Conservation (phyloP, 192 early-diverging fungal species). For the Dissophora ornata region DNA sequence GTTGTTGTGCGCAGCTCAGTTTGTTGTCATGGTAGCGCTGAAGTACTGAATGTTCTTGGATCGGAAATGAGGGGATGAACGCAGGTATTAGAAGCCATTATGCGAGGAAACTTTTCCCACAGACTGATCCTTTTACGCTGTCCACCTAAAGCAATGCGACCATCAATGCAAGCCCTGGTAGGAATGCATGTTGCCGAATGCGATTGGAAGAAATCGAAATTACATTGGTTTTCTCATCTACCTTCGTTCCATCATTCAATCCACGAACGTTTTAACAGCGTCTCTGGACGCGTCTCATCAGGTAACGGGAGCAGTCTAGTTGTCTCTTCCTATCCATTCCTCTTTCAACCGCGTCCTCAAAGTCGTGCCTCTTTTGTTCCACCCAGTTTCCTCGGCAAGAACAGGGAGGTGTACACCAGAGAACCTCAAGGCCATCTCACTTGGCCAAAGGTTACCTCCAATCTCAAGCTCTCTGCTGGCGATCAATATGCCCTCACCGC, state of each 20-base stretch:
- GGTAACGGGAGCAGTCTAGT: constrained; percentile 15
- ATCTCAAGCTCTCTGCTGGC: neutral
- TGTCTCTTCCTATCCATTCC: neutral
- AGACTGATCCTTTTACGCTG: too few relatives aligned
- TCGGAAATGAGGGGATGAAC: too few relatives aligned
- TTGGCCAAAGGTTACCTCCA: constrained; percentile 28
- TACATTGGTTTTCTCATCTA: too few relatives aligned
- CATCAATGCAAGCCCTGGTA: constrained; percentile 10
- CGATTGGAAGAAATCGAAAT: neutral
- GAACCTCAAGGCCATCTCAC: constrained; percentile 40
- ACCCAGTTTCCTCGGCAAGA: constrained; percentile 61
- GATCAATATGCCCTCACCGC: constrained; percentile 43
- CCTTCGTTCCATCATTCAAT: neutral
- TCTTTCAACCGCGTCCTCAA: too few relatives aligned
- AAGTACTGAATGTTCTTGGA: too few relatives aligned
- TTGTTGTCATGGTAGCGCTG: too few relatives aligned
- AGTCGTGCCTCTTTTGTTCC: too few relatives aligned
- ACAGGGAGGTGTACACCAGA: constrained; percentile 60
- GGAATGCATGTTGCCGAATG: too few relatives aligned
- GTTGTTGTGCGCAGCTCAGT: too few relatives aligned
- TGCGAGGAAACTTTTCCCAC: too few relatives aligned
- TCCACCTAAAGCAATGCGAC: constrained; percentile 5
- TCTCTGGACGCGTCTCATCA: constrained; percentile 53
- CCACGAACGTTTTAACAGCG: constrained; percentile 5
- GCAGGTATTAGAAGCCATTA: too few relatives aligned